A percentile compares a stretch with the other conserved stretches of the same genome.
These are phyloP conservation scores for Plenodomus biglobosus DNA, from an alignment of 2,329 filamentous ascomycete genomes.

Conservation along the genomic window DNA sequence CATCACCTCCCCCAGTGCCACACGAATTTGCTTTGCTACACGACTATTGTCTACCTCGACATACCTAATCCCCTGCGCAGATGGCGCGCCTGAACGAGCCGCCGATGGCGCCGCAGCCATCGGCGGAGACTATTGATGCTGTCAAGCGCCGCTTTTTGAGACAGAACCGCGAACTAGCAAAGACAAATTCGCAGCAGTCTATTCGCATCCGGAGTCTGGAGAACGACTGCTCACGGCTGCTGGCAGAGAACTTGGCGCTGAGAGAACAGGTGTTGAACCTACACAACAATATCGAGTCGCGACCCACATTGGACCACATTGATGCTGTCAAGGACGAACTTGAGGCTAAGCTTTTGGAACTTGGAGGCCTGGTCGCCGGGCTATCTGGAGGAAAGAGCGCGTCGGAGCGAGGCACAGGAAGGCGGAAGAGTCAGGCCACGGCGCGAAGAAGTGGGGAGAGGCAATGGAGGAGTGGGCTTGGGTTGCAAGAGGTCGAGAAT, in stretches of 20 bases:
- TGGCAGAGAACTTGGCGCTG: conserved; percentile 77
- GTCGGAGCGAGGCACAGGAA: conserved; percentile 13
- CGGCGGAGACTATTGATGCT: conserved; percentile 67
- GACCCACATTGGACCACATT: conserved; percentile 65
- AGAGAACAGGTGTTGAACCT: conserved; percentile 70
- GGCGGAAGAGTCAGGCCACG: conserved; percentile 54
- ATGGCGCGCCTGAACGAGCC: conserved; percentile 85
- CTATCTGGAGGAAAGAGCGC: conserved; percentile 54
- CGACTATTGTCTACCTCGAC: conserved; percentile 35
- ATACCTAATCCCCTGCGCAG: conserved; percentile 46
- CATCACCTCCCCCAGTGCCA: conserved; percentile 15
- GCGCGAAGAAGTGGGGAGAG: conserved; percentile 55
- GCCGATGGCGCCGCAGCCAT: conserved; percentile 48
- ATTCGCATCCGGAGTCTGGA: conserved; percentile 76
- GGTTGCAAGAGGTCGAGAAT: conserved; percentile 49
- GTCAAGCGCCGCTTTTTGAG: conserved; percentile 75
- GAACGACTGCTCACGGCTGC: conserved; percentile 70
- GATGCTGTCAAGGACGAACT: conserved; percentile 69
- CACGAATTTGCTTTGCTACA: conserved; percentile 1
- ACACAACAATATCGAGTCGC: conserved; percentile 66
- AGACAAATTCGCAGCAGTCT: conserved; percentile 74
- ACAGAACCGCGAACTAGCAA: conserved; percentile 81
- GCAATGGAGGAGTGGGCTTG: conserved; percentile 56
- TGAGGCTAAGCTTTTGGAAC: conserved; percentile 71
- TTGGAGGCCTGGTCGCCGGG: conserved; percentile 66